Evolutionary conservation across 495 filamentous ascomycete genomes (phyloP).

Genomic region (Penicillium bialowiezense): DNA sequence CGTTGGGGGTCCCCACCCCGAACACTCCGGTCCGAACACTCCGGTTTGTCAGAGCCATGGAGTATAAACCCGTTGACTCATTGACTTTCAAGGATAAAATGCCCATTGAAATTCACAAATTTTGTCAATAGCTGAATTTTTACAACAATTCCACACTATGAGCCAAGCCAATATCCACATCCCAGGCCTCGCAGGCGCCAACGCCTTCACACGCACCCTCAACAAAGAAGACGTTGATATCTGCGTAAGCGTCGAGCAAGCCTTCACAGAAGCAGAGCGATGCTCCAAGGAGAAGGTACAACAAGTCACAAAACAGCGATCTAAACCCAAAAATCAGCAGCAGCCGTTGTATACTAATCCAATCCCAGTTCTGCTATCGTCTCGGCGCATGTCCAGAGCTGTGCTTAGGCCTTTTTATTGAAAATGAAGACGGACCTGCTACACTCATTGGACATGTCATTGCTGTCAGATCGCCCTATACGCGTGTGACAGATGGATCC

Average conservation of each 20-base stretch:
- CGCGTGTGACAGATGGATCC: conserved; percentile 18
- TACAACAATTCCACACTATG: no score
- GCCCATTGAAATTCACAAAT: neutral
- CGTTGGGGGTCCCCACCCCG: neutral
- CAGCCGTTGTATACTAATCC: neutral
- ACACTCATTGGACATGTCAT: conserved; percentile 23
- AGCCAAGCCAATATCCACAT: conserved; percentile 3
- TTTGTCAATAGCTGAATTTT: neutral
- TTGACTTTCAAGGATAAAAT: neutral
- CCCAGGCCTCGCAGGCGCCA: neutral
- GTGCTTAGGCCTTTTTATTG: conserved; percentile 21
- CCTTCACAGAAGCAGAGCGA: conserved; percentile 20
- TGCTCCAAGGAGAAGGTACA: conserved; percentile 26
- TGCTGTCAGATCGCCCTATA: conserved; percentile 6
- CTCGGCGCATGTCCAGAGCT: conserved; percentile 16
- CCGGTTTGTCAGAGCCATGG: conserved; percentile 6
- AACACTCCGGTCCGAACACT: conserved; percentile 10
- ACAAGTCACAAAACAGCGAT: no score
- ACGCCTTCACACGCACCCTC: conserved; percentile 13
- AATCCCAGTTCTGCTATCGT: conserved; percentile 19
- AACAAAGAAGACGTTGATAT: conserved; percentile 16
- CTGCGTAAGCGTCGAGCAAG: conserved; percentile 17
- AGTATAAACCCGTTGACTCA: conserved; percentile 3
- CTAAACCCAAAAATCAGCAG: no score
- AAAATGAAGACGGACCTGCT: neutral